A percentile compares a stretch with the other conserved stretches of the same genome.
phyloP scores from a whole-genome alignment of 441 rosid species.

The Adansonia gregorii region DNA sequence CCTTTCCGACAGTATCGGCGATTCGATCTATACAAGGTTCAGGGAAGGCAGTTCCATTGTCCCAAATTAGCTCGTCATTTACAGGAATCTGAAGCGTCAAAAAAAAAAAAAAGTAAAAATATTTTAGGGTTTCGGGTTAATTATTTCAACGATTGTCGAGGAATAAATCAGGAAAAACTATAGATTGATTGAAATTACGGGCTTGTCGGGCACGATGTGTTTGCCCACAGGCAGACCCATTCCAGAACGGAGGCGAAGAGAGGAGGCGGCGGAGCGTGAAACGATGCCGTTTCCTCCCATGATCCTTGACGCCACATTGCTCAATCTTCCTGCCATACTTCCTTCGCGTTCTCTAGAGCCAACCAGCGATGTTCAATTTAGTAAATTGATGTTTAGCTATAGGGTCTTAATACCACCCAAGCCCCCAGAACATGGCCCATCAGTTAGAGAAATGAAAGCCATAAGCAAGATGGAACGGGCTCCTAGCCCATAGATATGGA shows the following conservation, averaged over 20 bases:
- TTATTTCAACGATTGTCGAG: background rate
- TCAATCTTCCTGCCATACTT: conserved; percentile 80
- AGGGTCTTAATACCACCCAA: background rate
- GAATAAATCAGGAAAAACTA: background rate
- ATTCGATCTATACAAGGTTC: conserved; percentile 97
- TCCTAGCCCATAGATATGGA: background rate
- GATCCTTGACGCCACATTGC: conserved; percentile 70
- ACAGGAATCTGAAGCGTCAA: conserved; percentile 58
- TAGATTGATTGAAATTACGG: conserved; percentile 48
- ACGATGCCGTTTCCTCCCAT: conserved; percentile 84
- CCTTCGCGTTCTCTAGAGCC: conserved; percentile 19
- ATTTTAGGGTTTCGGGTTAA: conserved; percentile 16
- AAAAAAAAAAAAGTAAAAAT: background rate
- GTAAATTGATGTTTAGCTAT: background rate
- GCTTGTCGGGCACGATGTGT: conserved; percentile 90
- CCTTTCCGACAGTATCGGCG: conserved; percentile 97
- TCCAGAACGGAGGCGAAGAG: conserved; percentile 85
- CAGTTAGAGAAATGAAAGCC: background rate
- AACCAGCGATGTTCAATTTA: background rate
- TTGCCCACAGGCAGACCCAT: conserved; percentile 96
- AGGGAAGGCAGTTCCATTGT: conserved; percentile 86
- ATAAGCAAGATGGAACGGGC: background rate
- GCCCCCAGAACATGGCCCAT: background rate
- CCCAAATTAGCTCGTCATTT: conserved; percentile 92
- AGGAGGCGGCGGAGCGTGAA: conserved; percentile 66